Evolutionary conservation across 2,329 filamentous ascomycete genomes (phyloP).

Genomic region (Penicillium aurantiogriseum): DNA sequence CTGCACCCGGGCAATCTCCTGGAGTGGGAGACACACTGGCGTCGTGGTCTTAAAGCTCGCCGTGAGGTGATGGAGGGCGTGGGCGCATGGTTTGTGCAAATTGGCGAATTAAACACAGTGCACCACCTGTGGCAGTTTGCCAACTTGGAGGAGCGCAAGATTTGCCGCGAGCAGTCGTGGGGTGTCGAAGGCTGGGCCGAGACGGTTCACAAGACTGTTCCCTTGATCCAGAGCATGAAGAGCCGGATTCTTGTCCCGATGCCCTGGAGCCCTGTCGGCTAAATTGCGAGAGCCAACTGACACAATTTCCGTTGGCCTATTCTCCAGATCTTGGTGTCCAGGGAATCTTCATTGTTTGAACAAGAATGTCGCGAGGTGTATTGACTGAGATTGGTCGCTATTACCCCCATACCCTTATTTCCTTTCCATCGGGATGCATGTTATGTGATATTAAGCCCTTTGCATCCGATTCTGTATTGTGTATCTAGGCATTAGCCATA

Average conservation of each 20-base stretch:
- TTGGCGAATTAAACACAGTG: slow-evolving; percentile 95
- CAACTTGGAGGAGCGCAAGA: slow-evolving; percentile 88
- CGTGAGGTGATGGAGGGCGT: slow-evolving; percentile 98
- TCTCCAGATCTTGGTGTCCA: neutral
- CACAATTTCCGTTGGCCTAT: neutral
- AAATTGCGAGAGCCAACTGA: slow-evolving; percentile 23
- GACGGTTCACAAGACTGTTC: slow-evolving; percentile 97
- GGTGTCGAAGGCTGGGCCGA: slow-evolving; percentile 91
- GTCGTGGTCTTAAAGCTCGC: slow-evolving; percentile 82
- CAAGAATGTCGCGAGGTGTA: neutral
- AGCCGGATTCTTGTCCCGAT: slow-evolving; percentile 89
- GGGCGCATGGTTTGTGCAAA: slow-evolving; percentile 97
- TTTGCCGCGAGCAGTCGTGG: slow-evolving; percentile 92
- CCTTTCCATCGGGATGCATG: neutral
- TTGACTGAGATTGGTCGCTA: neutral
- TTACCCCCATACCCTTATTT: neutral
- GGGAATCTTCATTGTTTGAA: neutral
- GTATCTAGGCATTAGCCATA: slow-evolving; percentile 22
- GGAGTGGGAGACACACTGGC: slow-evolving; percentile 99
- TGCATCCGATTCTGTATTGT: slow-evolving; percentile 18
- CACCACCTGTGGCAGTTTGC: slow-evolving; percentile 99
- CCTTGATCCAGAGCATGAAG: slow-evolving; percentile 95
- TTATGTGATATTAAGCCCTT: neutral
- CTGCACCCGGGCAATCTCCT: slow-evolving; percentile 92
- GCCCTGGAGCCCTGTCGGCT: slow-evolving; percentile 93